Percentiles rank a stretch among this genome's conserved stretches.
Conservation (phyloP, 1,284 basidiomycete species). For the Polyporus tsugae region DNA sequence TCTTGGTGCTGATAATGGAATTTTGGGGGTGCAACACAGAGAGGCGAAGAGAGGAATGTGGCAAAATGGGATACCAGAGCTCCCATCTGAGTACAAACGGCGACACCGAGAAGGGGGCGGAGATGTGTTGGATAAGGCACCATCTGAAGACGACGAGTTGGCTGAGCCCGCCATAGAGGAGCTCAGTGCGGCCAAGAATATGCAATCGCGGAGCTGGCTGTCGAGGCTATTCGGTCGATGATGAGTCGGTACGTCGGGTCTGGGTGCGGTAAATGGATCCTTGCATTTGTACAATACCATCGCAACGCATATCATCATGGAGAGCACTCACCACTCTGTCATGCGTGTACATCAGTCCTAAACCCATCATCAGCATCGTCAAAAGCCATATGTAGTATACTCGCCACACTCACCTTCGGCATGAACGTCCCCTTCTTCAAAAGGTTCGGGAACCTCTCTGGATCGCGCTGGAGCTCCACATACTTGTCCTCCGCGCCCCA, state of each 20-base stretch:
- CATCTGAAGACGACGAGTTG: slow-evolving; percentile 1
- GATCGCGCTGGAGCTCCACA: slow-evolving; percentile 12
- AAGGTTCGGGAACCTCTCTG: slow-evolving; percentile 11
- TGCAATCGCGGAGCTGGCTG: slow-evolving; percentile 1
- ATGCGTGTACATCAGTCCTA: neutral
- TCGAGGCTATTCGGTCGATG: slow-evolving; percentile 9
- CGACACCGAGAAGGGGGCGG: slow-evolving; percentile 47
- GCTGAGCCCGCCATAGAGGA: neutral
- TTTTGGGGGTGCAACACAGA: slow-evolving; percentile 44
- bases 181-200: neutral
- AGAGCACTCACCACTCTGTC: neutral
- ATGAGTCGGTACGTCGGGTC: neutral
- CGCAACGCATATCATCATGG: neutral
- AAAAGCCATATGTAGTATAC: neutral
- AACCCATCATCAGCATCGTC: neutral
- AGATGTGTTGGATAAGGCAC: neutral
- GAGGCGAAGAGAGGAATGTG: slow-evolving; percentile 75
- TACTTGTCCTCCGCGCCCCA: slow-evolving; percentile 15
- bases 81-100: slow-evolving; percentile 82
- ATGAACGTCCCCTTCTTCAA: slow-evolving; percentile 14
- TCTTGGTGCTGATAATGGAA: slow-evolving; percentile 5
- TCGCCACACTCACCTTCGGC: slow-evolving; percentile 10
- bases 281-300: slow-evolving; percentile 6
- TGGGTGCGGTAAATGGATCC: neutral
- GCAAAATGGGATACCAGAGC: slow-evolving; percentile 57